Evolutionary conservation across 169 alveolate genomes (phyloP).

Genomic region (Plasmodium gallinaceum): DNA sequence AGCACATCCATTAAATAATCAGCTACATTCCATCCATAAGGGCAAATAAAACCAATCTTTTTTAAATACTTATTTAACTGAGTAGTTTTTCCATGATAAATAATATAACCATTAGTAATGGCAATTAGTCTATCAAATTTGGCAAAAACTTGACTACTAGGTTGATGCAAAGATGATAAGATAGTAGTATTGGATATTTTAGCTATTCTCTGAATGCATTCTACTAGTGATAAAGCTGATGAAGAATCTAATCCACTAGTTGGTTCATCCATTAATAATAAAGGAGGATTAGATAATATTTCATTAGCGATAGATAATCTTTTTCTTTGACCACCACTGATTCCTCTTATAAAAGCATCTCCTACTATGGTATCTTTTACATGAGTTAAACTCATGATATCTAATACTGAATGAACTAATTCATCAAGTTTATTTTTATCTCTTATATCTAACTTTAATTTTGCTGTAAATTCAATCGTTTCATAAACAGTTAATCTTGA

Average conservation of each 20-base stretch:
- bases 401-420: constrained; percentile 78
- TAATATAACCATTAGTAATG: constrained; percentile 84
- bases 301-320: constrained; percentile 90
- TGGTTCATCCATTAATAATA: constrained; percentile 91
- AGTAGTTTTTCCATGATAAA: constrained; percentile 85
- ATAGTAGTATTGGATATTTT: constrained; percentile 75
- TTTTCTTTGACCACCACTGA: constrained; percentile 90
- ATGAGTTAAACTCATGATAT: constrained; percentile 80
- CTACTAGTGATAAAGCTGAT: constrained; percentile 81
- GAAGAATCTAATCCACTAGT: constrained; percentile 92
- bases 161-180: constrained; percentile 86
- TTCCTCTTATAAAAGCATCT: constrained; percentile 81
- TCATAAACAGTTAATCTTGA: constrained; percentile 81
- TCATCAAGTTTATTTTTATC: constrained; percentile 76
- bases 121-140: constrained; percentile 85
- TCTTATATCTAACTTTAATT: constrained; percentile 78
- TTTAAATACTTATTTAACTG: constrained; percentile 72
- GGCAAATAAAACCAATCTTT: constrained; percentile 73
- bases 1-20: constrained; percentile 81
- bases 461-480: constrained; percentile 81
- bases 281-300: constrained; percentile 87
- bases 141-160: constrained; percentile 82
- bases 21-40: constrained; percentile 81
- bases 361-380: constrained; percentile 82
- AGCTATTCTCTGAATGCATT: constrained; percentile 76